Evolutionary conservation across 345 rosid species (phyloP), one percentile per base, ranked within the genome.

Genomic region (Gossypium sturtianum): DNA sequence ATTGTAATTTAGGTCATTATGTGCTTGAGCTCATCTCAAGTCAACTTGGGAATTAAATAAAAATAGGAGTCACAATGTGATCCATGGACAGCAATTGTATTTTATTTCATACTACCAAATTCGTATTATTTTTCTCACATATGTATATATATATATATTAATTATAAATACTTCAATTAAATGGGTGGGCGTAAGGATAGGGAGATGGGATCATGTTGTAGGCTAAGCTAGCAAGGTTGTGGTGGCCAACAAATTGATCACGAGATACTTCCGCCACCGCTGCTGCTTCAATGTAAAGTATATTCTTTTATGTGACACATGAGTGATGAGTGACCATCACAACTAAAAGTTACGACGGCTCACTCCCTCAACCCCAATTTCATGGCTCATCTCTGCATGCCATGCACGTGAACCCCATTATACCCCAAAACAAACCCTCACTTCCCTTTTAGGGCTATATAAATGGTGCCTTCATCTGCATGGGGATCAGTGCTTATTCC

Each of bases 371-470:
- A 66, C 70, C 43, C 34, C 11, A 52, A 27, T 19, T 70, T 23
- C 38, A 22, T 19, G 9, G 1, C 41, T 34, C 7, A 63, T 25
- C 19, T 23, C 17, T 25, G 41, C n/a, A 60, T 70, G 47, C 49
- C 9, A 17, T 45, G 64, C 79, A 59, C 68, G 60, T 80, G 83
- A 80, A 22, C 53, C 76, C 75, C 62, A 49, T 80, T 68, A 78
- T 70, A 60, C 59, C 78, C 41, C 22, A 71, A 43, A 73, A 44
- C 73, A 11, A 60, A 60, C 75, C 68, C 7, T 25, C 3, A 12
- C 75, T 0, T 38, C 74, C 19, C 38, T 16, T 47, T 13, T 3
- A 49, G 53, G 19, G 62, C 16, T 22, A 70, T 79, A 81, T 64
- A 80, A 74, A 51, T 49, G 45, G 34, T 2, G 19, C 68, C 51